Base-by-base conservation (phyloP, 345 rosid species). In the Pelargonium nanum region DNA sequence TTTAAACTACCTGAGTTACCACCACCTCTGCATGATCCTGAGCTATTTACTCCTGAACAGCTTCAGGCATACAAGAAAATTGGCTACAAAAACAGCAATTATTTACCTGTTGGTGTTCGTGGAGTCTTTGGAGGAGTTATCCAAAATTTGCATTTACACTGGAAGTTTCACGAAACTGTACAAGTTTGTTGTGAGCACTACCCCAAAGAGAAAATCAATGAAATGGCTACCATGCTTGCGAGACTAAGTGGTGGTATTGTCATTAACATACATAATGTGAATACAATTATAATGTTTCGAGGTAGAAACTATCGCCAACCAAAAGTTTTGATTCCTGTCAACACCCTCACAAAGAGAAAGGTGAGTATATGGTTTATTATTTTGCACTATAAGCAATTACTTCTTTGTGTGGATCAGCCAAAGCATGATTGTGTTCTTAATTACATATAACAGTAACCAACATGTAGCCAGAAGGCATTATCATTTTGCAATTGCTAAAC, bases 121-220 rank as follows among this genome's bases (percentile, higher is more conserved):
- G 98, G 98, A 57, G 98, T 92, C 62, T 92, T 92, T 75, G 96
- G 97, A 63, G 98, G 98, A 62, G 98, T 89, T 24, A 97, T 92
- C 5, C 98, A 89, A 62, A 92, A 92, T 73, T 87, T 92, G 97
- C 98, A 92, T 80, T 79, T 92, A 65, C 98, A 92, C 55, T 92
- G 97, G 98, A 92, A 92, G 80, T 92, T 92, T 80, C 98, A 92
- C 60, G 97, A 92, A 83, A 92, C 98, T 0, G 95, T 92, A 40
- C 98, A 92, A 78, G 97, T 89, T 62, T 87, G 93, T 54, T 92
- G 98, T 60, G 98, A 89, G 75, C 87, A 89, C 75, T 87, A 89
- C 63, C 91, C 97, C 19, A 85, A 84, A 74, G 98, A 92, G 65
- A 89, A 82, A 73, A 92, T 92, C 21, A 92, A 89, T 79, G 95